phyloP scores from a whole-genome alignment of 2,329 filamentous ascomycete genomes.

The Colletotrichum lindemuthianum region DNA sequence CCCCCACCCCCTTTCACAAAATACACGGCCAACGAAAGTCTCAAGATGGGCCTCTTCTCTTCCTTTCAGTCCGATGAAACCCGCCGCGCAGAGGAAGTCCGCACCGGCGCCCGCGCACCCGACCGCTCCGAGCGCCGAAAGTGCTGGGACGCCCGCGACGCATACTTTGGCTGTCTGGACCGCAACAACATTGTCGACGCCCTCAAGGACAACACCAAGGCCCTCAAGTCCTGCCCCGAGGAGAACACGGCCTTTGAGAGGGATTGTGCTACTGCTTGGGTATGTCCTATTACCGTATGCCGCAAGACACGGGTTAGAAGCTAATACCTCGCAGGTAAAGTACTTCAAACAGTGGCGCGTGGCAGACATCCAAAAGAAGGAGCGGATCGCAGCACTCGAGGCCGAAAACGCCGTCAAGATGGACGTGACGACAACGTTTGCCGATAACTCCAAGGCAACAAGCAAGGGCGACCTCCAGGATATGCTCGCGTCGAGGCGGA shows the following conservation, averaged over 20 bases:
- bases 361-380: constrained; percentile 87
- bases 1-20: not conserved
- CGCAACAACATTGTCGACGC: constrained; percentile 81
- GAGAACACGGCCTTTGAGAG: constrained; percentile 73
- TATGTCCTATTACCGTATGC: constrained; percentile 55
- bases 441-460: constrained; percentile 39
- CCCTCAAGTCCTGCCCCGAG: constrained; percentile 50
- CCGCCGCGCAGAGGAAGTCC: constrained; percentile 64
- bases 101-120: constrained; percentile 75
- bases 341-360: constrained; percentile 98
- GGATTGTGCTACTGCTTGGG: constrained; percentile 92
- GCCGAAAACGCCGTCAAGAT: constrained; percentile 76
- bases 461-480: constrained; percentile 51
- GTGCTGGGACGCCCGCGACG: constrained; percentile 92
- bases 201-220: constrained; percentile 53
- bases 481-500: constrained; percentile 45
- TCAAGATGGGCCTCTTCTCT: constrained; percentile 62
- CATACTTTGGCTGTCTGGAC: constrained; percentile 90
- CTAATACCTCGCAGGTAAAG: constrained; percentile 71
- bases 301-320: too few species aligned
- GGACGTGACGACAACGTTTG: constrained; percentile 51
- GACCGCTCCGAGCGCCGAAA: constrained; percentile 81
- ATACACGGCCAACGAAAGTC: not conserved
- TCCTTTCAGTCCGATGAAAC: constrained; percentile 50
- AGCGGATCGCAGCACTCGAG: constrained; percentile 79